Base-by-base conservation (phyloP, 352 stramenopile genomes). In the Pythium phragmiticola region DNA sequence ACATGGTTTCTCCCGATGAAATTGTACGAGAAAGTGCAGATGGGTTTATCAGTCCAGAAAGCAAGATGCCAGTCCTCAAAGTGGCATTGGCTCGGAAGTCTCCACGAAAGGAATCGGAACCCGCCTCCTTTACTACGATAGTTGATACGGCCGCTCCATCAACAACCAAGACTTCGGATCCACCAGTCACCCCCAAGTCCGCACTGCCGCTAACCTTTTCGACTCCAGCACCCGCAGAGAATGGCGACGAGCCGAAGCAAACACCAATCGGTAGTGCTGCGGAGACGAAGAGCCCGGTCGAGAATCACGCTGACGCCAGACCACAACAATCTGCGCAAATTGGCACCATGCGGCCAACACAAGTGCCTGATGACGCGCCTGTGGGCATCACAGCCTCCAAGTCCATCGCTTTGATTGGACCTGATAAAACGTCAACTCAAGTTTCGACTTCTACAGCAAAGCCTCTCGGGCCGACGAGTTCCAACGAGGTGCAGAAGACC, bases 1-100 rank as follows among this genome's bases (percentile, higher is more conserved):
- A 69, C 21, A 46, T 69, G 14, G 57, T 64, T 19, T 14, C 48
- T n/a, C 21, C 23, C 6, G 68, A 74, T 46, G 81, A 90, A 51
- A 88, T 90, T 48, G 79, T 90, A 11, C 76, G 77, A 33, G 82
- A 90, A 49, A 90, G 82, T 41, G 70, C 64, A 13, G 54, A 69
- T 2, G 70, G 73, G 17, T 63, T 73, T 33, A 41, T 57, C 17
- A 73, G 69, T 13, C 73, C 72, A 33, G 68, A 63, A 17, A 50
- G 60, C 9, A 71, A 69, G 14, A 55, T 57, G 36, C 41, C 33
- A 12, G 33, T 19, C 4, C 46, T 36, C 28, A 54, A 62, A 30
- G 34, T 42, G 16, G 17, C 37, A 5, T 57, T n/a, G 19, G 7
- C 26, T 21, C 33, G 37, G 26, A 66, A 74, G 21, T 46, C 62